A percentile compares a stretch with the other conserved stretches of the same genome.
Conservation (phyloP, 345 rosid genomes). For the Euphorbia pulcherrima region DNA sequence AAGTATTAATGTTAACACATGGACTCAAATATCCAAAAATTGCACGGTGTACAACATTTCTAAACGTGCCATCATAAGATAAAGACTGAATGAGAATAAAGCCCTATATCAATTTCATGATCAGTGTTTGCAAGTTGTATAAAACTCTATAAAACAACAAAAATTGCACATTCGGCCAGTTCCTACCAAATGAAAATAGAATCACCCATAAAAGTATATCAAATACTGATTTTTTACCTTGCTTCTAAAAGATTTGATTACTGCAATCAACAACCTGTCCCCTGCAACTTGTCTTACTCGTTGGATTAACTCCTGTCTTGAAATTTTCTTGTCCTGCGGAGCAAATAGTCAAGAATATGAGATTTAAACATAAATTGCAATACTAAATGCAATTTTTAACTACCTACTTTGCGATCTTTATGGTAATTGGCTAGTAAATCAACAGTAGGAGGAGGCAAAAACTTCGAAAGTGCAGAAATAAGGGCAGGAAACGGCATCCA, state of each 20-base stretch:
- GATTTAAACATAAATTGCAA: not conserved
- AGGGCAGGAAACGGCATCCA: conserved; percentile 73
- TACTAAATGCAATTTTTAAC: not conserved
- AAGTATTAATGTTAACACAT: not conserved
- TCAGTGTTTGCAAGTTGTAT: not conserved
- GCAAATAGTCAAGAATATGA: conserved; percentile 6
- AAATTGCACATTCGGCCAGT: not conserved
- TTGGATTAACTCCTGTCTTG: conserved; percentile 53
- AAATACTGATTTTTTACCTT: too few relatives aligned
- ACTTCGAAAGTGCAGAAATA: conserved; percentile 53
- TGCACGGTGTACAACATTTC: not conserved
- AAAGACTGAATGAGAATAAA: not conserved
- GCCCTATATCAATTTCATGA: not conserved
- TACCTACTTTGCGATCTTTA: conserved; percentile 46
- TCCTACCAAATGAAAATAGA: not conserved
- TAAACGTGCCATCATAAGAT: not conserved
- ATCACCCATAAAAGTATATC: not conserved
- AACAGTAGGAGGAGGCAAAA: conserved; percentile 40
- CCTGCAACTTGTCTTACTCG: conserved; percentile 61
- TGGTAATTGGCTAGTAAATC: conserved; percentile 45
- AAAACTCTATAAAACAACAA: not conserved
- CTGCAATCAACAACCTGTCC: conserved; percentile 58
- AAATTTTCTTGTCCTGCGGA: conserved; percentile 60
- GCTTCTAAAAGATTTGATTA: conserved; percentile 53
- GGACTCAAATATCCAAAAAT: not conserved